A percentile compares a stretch with the other conserved stretches of the same genome.
Evolutionary conservation across 73 alveolate species (phyloP).

Genomic region (Paramecium pentaurelia): DNA sequence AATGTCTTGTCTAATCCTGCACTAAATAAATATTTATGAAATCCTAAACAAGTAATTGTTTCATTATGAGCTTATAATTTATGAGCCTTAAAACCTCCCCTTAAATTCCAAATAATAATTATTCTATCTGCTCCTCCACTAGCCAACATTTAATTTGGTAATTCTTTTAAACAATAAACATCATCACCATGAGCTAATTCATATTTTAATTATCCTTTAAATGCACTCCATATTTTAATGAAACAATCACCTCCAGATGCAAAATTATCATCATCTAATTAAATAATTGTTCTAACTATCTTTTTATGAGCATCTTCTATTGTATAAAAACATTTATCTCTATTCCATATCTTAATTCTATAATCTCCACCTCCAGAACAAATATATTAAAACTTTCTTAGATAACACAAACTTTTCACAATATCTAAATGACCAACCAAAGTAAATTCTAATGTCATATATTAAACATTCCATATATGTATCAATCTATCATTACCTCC

Average conservation of each 20-base stretch:
- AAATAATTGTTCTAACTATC: not conserved
- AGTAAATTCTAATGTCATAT: constrained; percentile 24
- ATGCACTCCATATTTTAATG: not conserved
- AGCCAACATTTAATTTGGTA: not conserved
- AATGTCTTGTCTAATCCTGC: not conserved
- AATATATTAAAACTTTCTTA: not conserved
- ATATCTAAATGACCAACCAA: not conserved
- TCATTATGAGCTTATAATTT: constrained; percentile 31
- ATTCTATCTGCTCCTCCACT: constrained; percentile 28
- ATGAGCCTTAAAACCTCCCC: not conserved
- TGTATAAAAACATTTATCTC: constrained; percentile 22
- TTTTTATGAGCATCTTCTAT: constrained; percentile 41
- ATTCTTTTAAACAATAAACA: not conserved
- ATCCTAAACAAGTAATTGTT: not conserved
- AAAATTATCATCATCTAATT: not conserved
- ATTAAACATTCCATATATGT: constrained; percentile 32
- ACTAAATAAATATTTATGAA: not conserved
- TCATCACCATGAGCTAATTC: constrained; percentile 32
- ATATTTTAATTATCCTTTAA: not conserved
- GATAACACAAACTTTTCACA: not conserved
- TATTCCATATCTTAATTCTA: constrained; percentile 4
- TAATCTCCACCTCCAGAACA: constrained; percentile 31
- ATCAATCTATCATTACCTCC: constrained; percentile 31
- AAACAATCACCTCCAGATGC: not conserved
- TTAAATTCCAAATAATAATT: not conserved